Evolutionary conservation across 2,329 filamentous ascomycete genomes (phyloP).

Genomic region (Colletotrichum falcatum): DNA sequence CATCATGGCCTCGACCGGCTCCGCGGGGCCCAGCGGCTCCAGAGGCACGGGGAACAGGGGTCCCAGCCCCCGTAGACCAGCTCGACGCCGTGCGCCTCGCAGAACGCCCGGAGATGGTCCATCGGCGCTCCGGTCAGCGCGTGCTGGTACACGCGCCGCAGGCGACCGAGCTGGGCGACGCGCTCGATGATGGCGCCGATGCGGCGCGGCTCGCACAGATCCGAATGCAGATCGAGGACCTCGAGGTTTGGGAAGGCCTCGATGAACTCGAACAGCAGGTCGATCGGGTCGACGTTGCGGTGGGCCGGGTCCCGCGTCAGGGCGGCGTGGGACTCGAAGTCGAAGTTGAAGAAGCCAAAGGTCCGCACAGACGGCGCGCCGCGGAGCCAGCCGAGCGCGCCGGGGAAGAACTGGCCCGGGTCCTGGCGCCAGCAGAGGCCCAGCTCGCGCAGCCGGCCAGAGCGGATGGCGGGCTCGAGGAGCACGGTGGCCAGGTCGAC

Average conservation of each 20-base stretch:
- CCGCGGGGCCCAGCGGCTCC: conserved; percentile 11
- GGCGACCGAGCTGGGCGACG: conserved; percentile 11
- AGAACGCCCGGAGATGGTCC: conserved; percentile 34
- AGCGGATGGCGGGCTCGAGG: conserved; percentile 45
- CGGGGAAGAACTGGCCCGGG: conserved; percentile 46
- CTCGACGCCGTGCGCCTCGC: conserved; percentile 33
- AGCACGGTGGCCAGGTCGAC: conserved; percentile 35
- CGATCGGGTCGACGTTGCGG: conserved; percentile 21
- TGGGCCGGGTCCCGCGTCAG: conserved; percentile 33
- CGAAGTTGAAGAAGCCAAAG: conserved; percentile 52
- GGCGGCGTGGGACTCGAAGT: conserved; percentile 46
- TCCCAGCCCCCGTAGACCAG: conserved; percentile 30
- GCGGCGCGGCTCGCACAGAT: conserved; percentile 9
- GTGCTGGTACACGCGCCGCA: conserved; percentile 33
- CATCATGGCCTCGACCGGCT: conserved; percentile 15
- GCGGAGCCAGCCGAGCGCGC: conserved; percentile 51
- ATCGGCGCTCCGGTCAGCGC: conserved; percentile 32
- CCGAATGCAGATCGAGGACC: conserved; percentile 39
- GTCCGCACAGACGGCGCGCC: conserved; percentile 50
- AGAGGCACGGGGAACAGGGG: conserved; percentile 32
- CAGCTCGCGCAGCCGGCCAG: conserved; percentile 49
- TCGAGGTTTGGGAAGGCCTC: conserved; percentile 42
- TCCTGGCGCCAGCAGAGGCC: conserved; percentile 43
- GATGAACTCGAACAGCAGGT: conserved; percentile 39
- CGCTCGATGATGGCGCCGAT: conserved; percentile 25